These are phyloP conservation scores for Suillus spraguei DNA, from an alignment of 768 basidiomycete genomes.

Conservation along the genomic window DNA sequence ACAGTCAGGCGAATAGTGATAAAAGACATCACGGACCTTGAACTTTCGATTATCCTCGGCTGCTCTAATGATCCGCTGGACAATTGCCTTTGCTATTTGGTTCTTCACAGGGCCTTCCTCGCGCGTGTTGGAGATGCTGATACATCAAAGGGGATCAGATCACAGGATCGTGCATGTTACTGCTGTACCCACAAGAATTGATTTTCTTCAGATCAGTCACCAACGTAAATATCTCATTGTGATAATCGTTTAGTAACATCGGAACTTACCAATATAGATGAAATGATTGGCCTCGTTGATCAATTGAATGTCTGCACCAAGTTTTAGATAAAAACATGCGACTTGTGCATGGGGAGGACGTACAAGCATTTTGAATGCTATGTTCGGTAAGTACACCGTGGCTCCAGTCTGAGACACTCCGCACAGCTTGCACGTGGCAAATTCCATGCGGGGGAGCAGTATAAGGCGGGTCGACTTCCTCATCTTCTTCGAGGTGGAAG, in stretches of 20 bases:
- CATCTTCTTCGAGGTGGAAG: slow-evolving; percentile 53
- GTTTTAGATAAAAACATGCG: slow-evolving; percentile 7
- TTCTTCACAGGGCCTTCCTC: slow-evolving; percentile 74
- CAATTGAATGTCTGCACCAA: slow-evolving; percentile 61
- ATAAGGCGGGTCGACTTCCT: slow-evolving; percentile 44
- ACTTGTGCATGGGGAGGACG: slow-evolving; percentile 33
- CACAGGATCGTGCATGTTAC: neutral
- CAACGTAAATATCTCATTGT: slow-evolving; percentile 14
- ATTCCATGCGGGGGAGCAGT: slow-evolving; percentile 46
- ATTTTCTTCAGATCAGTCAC: slow-evolving; percentile 52
- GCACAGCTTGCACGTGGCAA: slow-evolving; percentile 77
- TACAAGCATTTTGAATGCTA: slow-evolving; percentile 93
- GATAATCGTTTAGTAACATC: neutral
- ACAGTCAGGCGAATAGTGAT: slow-evolving; percentile 1
- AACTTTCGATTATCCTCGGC: slow-evolving; percentile 72
- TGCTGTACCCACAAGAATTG: slow-evolving; percentile 76
- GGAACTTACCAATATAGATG: slow-evolving; percentile 85
- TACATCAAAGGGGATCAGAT: slow-evolving; percentile 14
- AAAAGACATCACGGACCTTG: slow-evolving; percentile 47
- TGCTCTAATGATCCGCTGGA: slow-evolving; percentile 84
- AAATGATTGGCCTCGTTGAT: slow-evolving; percentile 86
- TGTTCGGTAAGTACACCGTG: slow-evolving; percentile 89
- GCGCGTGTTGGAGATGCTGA: slow-evolving; percentile 76
- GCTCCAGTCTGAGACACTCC: slow-evolving; percentile 92
- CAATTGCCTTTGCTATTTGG: slow-evolving; percentile 79